phyloP scores from a whole-genome alignment of 1,139 yeast species.

The Debaryomycetaceae sp. region DNA sequence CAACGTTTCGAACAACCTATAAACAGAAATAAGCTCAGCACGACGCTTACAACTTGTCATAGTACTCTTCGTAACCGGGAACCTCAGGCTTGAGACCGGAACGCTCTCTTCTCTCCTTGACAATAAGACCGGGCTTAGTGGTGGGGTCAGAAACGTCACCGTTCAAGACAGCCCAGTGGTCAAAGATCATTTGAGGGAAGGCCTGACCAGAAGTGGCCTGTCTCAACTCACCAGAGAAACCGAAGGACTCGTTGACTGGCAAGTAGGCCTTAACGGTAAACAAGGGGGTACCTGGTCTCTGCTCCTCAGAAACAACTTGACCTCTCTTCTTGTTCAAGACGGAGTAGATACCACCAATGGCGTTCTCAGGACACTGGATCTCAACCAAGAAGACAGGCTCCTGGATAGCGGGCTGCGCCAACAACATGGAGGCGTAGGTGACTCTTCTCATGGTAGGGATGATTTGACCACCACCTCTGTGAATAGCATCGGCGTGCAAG shows the following conservation, averaged over 20 bases:
- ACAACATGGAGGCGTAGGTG: slow-evolving; percentile 95
- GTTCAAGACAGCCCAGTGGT: slow-evolving; percentile 89
- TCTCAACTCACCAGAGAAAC: slow-evolving; percentile 99
- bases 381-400: slow-evolving; percentile 99
- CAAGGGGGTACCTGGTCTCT: slow-evolving; percentile 99
- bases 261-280: slow-evolving; percentile 98
- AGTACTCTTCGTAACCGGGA: slow-evolving; percentile 99
- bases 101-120: slow-evolving; percentile 87
- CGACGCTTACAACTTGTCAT: slow-evolving; percentile 86
- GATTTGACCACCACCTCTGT: slow-evolving; percentile 99
- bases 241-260: slow-evolving; percentile 99
- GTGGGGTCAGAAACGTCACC: slow-evolving; percentile 93
- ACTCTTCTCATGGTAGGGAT: slow-evolving; percentile 99
- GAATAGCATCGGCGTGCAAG: slow-evolving; percentile 99
- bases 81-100: slow-evolving; percentile 95
- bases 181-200: slow-evolving; percentile 99
- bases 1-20: slow-evolving; percentile 9
- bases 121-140: slow-evolving; percentile 94
- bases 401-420: slow-evolving; percentile 98
- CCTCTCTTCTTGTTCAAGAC: slow-evolving; percentile 99
- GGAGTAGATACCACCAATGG: slow-evolving; percentile 99
- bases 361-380: slow-evolving; percentile 99
- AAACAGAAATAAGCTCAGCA: slow-evolving; percentile 7
- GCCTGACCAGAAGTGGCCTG: slow-evolving; percentile 99
- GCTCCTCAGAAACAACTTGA: slow-evolving; percentile 98